Base-by-base conservation (phyloP, 2,329 filamentous ascomycete species). In the Diaporthe citriasiana region DNA sequence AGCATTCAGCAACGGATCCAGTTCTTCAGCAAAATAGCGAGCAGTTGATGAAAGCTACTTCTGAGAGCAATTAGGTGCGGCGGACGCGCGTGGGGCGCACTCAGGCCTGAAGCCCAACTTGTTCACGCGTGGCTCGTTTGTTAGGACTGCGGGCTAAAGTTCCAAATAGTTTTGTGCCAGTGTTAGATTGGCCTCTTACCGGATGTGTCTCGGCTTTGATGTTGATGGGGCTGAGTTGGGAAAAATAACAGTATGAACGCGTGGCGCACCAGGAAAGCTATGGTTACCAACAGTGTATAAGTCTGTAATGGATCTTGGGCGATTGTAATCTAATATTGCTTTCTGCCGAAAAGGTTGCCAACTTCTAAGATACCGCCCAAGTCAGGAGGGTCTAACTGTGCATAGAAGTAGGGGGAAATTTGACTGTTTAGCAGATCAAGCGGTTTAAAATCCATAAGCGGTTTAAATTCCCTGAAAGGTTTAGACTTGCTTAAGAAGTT, bases 1-100 rank as follows among this genome's bases (percentile, higher is more conserved):
- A 68, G 47, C 6, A 68, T 68, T 6, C 63, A 68, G n/a, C 63
- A 68, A 3, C 27, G 63, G 19, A 68, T 68, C 22, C 63, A 68
- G 15, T 68, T 68, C 47, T 68, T 68, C 33, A 68, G 47, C 63
- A 53, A 68, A 30, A 68, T 53, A 68, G 47, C 15, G 4, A 40
- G 10, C 33, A 30, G 4, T 10, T 68, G 45, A 53, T 30, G 9
- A 8, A 40, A 30, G n/a, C 4, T 10, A 3, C 3, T 8, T 22
- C 47, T 1, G 15, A 40, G 22, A 38, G 3, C 4, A 22, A 12
- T 2, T 12, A 8, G 2, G 19, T 2, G 8, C 1, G 15, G 33
- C 33, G 22, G 25, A 63, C 59, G 1, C 17, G 42, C 5, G 9
- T 19, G 13, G 38, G 17, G 19, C 2, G 13, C 7, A 10, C 22